phyloP scores from a whole-genome alignment of 2,329 filamentous ascomycete genomes.

The Immersiporthe knoxdaviesiana region DNA sequence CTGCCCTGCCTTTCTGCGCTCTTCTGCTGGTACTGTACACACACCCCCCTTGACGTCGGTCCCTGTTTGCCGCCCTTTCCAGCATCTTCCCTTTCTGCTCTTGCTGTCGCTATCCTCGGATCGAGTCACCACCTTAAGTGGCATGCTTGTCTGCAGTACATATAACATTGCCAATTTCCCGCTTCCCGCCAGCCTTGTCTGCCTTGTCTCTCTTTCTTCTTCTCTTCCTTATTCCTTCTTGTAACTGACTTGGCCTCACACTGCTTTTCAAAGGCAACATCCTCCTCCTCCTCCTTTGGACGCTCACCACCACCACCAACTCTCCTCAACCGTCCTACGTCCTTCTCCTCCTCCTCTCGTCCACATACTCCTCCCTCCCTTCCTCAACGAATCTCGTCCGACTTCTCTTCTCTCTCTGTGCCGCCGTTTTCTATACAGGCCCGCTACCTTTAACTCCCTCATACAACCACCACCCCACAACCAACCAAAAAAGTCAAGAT shows the following conservation, averaged over 20 bases:
- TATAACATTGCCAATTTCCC: conserved; percentile 28
- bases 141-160: conserved; percentile 4
- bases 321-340: too few species aligned
- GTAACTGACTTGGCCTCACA: conserved; percentile 22
- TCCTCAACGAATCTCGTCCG: background rate
- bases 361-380: background rate
- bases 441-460: conserved; percentile 5
- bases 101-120: conserved; percentile 14
- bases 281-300: background rate
- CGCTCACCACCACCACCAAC: background rate
- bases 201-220: background rate
- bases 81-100: conserved; percentile 29
- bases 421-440: background rate
- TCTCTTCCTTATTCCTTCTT: background rate
- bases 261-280: background rate
- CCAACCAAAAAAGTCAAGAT: conserved; percentile 41
- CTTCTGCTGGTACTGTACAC: conserved; percentile 11
- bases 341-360: background rate
- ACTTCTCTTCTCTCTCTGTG: background rate
- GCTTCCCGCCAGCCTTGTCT: conserved; percentile 8
- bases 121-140: conserved; percentile 16
- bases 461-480: background rate
- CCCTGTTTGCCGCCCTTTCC: conserved; percentile 28
- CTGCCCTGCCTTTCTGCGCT: background rate
- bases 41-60: conserved; percentile 18